Evolutionary conservation across 495 filamentous ascomycete genomes (phyloP).

Genomic region (Aspergillus olivimuriae): DNA sequence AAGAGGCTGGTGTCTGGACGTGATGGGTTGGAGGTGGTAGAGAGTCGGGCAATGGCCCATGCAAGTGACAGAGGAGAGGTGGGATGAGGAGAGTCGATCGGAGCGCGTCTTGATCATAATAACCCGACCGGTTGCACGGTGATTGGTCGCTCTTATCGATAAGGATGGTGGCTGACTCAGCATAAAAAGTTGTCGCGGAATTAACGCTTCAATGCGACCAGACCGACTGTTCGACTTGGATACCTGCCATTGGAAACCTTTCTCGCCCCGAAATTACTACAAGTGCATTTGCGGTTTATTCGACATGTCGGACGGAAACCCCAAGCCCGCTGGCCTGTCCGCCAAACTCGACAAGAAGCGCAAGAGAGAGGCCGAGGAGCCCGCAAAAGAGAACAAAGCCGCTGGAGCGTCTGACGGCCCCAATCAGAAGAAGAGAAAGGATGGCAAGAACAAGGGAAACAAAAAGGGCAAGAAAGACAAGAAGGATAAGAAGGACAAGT

Average conservation of each 20-base stretch:
- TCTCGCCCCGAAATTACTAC: background rate
- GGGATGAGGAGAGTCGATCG: background rate
- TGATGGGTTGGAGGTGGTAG: background rate
- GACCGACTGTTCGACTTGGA: too few species aligned
- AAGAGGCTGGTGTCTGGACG: too few species aligned
- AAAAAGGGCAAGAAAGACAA: slow-evolving; percentile 21
- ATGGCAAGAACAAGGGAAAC: slow-evolving; percentile 26
- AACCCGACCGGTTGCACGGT: slow-evolving; percentile 2
- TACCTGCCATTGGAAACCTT: background rate
- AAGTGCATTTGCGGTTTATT: background rate
- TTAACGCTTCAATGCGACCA: slow-evolving; percentile 1
- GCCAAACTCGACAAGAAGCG: slow-evolving; percentile 44
- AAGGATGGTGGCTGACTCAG: slow-evolving; percentile 13
- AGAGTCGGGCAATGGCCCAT: background rate
- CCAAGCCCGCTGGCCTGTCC: slow-evolving; percentile 21
- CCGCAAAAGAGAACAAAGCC: slow-evolving; percentile 27
- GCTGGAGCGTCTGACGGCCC: slow-evolving; percentile 20
- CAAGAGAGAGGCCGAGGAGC: slow-evolving; percentile 45
- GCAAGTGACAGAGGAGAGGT: background rate
- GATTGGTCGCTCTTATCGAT: slow-evolving; percentile 15
- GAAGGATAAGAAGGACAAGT: slow-evolving; percentile 45
- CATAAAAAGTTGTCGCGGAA: slow-evolving; percentile 9
- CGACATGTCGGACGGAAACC: slow-evolving; percentile 11
- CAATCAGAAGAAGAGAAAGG: slow-evolving; percentile 39
- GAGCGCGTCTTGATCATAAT: slow-evolving; percentile 16